Base-by-base conservation (phyloP, 2,329 filamentous ascomycete species). In the Monilinia fructigena region DNA sequence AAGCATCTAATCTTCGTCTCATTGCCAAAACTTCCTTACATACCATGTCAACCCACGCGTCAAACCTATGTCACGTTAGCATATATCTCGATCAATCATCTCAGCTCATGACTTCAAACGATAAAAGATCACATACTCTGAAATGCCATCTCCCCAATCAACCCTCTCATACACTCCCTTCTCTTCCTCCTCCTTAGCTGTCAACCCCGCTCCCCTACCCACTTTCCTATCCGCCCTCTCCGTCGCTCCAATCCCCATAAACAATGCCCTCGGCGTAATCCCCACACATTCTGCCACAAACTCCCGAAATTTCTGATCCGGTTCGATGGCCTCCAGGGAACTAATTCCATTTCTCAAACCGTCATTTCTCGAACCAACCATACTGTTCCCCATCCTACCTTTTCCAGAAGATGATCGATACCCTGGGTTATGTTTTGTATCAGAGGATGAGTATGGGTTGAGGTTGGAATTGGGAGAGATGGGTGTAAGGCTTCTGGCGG, bases 1-100 rank as follows among this genome's bases (percentile, higher is more conserved):
- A 31, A 38, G 40, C 53, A 40, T 64, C 62, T 5, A 64, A 42
- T 38, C 62, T 50, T 47, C 53, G 31, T 7, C 62, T 64, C 62
- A 64, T 64, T 6, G 42, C 40, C 6, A 64, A 20, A 5, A 64
- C 62, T 5, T 64, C 62, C 23, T 56, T 64, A 16, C 52, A 64
- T 26, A 64, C 62, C 62, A 64, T 64, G 28, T 64, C 62, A 7
- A 64, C 62, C 52, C 62, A 64, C 0, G 20, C 62, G 40, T 64
- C 53, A 11, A 50, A 64, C 28, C 62, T 64, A 16, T 5, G 45
- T 23, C 8, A 14, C 45, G 5, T 60, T 26, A 60, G 58, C 20
- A 47, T 31, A 16, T 2, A 1, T 20, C 14, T 3, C 18, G 1
- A 47, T 3, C 16, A n/a, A 11, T 4, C 3, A 35, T 18, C 12